Evolutionary conservation across 2,329 filamentous ascomycete species (phyloP), one percentile per base, ranked within the genome.

Genomic region (Fusarium burgessii): DNA sequence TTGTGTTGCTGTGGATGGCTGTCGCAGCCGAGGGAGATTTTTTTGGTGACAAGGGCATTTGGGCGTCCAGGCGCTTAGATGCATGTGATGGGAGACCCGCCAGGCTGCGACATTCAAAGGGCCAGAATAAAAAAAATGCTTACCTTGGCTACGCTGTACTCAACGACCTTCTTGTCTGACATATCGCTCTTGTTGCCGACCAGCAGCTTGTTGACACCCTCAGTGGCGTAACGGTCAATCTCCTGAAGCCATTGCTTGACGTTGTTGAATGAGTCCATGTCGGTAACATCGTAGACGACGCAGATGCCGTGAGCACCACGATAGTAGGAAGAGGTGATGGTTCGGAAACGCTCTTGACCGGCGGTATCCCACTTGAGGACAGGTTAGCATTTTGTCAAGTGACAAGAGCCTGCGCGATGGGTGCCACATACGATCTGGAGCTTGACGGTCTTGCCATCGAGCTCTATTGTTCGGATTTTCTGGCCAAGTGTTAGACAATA

Each of bases 121-220:
- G 36, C 29, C 29, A 27, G 29, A 55, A n/a, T 23, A 4, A 33
- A 9, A 11, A 59, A 32, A 27, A 40, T 57, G 72, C 88, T 68
- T 87, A 98, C 96, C 93, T 99, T 99, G 77, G 96, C 96, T 76
- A 98, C 96, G 73, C 94, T 97, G 90, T 99, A 99, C 84, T 99
- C 96, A 70, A 99, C 96, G 42, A 98, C 96, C 89, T 98, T 99
- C 93, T 99, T 99, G 86, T 99, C 96, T 66, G 95, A 91, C 94
- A 99, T 98, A 93, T 99, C 96, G 85, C 94, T 97, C 92, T 99
- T 99, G 92, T 99, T 99, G 80, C 96, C 96, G 71, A 99, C 95
- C 70, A 99, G 91, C 75, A 99, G 89, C 90, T 99, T 99, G 91
- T 99, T 99, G 80, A 99, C 96, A 74, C 96, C 96, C 86, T 99